Evolutionary conservation across 2,329 filamentous ascomycete species (phyloP).

Genomic region (Pyrenophora seminiperda): DNA sequence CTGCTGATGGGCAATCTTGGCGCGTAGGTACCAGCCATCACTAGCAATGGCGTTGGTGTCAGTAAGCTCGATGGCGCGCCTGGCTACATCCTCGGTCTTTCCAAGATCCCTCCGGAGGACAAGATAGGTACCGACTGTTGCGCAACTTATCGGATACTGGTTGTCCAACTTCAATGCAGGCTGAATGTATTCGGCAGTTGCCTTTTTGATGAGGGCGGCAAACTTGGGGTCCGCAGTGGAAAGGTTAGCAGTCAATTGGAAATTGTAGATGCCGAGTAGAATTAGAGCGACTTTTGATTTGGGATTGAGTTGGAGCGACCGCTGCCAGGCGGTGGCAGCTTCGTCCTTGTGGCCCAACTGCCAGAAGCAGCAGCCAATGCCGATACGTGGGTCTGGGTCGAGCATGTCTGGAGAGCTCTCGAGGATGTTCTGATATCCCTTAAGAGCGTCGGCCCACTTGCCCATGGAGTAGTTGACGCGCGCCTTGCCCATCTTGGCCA

Average conservation of each 20-base stretch:
- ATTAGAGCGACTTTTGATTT: slow-evolving; percentile 90
- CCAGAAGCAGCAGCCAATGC: slow-evolving; percentile 97
- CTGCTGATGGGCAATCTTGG: slow-evolving; percentile 85
- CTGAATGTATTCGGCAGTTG: slow-evolving; percentile 92
- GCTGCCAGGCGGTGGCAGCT: slow-evolving; percentile 87
- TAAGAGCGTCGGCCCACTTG: slow-evolving; percentile 81
- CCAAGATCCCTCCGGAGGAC: slow-evolving; percentile 78
- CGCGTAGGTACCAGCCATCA: slow-evolving; percentile 95
- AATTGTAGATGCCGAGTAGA: slow-evolving; percentile 85
- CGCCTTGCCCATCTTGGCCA: slow-evolving; percentile 89
- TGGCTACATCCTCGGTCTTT: slow-evolving; percentile 83
- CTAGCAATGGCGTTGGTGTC: slow-evolving; percentile 96
- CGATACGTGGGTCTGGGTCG: slow-evolving; percentile 93
- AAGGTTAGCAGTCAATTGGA: slow-evolving; percentile 83
- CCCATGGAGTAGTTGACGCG: slow-evolving; percentile 84
- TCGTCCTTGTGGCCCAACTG: slow-evolving; percentile 93
- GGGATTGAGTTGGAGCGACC: slow-evolving; percentile 78
- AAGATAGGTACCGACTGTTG: slow-evolving; percentile 90
- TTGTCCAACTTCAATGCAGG: slow-evolving; percentile 94
- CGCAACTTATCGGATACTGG: slow-evolving; percentile 84
- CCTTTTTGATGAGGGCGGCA: slow-evolving; percentile 82
- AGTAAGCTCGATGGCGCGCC: slow-evolving; percentile 92
- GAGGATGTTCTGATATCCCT: slow-evolving; percentile 85
- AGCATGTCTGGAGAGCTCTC: slow-evolving; percentile 83
- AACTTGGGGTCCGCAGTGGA: slow-evolving; percentile 86